These are phyloP conservation scores for Dichotomopilus funicola DNA, from an alignment of 2,329 filamentous ascomycete genomes.

Conservation along the genomic window DNA sequence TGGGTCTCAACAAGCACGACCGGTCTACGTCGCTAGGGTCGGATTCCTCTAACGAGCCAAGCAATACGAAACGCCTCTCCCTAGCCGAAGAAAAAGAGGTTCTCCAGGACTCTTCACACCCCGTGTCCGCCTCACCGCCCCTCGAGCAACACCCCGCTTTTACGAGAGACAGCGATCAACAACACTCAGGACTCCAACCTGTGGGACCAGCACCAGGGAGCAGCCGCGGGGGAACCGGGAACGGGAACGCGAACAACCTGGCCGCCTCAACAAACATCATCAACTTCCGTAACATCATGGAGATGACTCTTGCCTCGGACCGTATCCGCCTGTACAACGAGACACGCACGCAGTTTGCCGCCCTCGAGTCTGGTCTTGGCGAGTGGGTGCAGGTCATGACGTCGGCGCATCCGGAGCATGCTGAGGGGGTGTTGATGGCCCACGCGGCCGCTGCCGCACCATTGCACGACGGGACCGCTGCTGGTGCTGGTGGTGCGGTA, in stretches of 20 bases:
- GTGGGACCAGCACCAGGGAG: not conserved
- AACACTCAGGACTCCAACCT: not conserved
- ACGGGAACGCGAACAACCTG: too few relatives aligned
- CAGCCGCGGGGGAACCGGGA: too few relatives aligned
- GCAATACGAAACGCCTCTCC: conserved; percentile 31
- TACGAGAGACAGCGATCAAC: not conserved
- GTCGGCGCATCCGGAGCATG: conserved; percentile 43
- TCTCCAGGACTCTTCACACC: conserved; percentile 30
- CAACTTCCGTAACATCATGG: conserved; percentile 71
- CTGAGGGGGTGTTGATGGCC: conserved; percentile 29
- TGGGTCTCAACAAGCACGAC: conserved; percentile 14
- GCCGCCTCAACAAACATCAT: conserved; percentile 33
- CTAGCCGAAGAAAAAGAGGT: conserved; percentile 41
- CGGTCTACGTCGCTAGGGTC: conserved; percentile 38
- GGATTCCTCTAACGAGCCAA: conserved; percentile 28
- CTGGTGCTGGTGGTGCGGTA: conserved; percentile 31
- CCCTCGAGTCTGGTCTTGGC: conserved; percentile 67
- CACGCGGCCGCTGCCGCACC: conserved; percentile 14
- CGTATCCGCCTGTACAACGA: conserved; percentile 69
- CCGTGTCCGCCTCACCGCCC: conserved; percentile 32
- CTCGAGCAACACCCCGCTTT: conserved; percentile 35
- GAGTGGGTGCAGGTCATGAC: conserved; percentile 47
- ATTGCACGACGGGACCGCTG: conserved; percentile 20
- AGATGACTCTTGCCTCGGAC: conserved; percentile 56
- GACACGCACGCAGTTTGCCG: conserved; percentile 63